These are phyloP conservation scores for Vaccinium vitisidaea DNA, from an alignment of 148 eudicot genomes.

Conservation along the genomic window DNA sequence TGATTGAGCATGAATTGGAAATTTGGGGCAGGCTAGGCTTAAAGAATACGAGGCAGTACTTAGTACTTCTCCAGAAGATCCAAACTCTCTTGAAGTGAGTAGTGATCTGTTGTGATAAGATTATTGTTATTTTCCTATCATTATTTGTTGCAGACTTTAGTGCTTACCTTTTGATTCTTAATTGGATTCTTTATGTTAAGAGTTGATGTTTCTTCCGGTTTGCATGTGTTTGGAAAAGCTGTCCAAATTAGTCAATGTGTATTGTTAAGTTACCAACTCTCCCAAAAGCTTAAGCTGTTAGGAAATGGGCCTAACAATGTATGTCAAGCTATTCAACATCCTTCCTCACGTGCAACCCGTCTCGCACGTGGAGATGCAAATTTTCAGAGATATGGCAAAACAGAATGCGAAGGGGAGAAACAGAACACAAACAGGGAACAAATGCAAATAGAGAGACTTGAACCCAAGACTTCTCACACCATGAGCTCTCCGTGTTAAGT, in stretches of 20 bases:
- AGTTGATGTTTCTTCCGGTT: neutral
- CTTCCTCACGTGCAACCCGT: no score
- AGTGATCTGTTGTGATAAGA: neutral
- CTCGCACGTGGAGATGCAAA: no score
- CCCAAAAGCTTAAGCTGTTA: no score
- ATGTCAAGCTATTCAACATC: no score
- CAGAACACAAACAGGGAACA: no score
- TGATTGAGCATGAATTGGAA: slow-evolving; percentile 27
- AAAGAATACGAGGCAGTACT: slow-evolving; percentile 69
- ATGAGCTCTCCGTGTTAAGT: no score
- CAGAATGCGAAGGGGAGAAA: no score
- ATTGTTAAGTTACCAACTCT: no score
- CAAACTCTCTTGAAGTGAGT: slow-evolving; percentile 80
- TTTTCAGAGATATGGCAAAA: no score
- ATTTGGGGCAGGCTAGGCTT: slow-evolving; percentile 60
- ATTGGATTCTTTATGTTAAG: neutral
- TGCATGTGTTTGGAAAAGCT: slow-evolving; percentile 4
- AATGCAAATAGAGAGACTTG: no score
- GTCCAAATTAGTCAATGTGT: neutral
- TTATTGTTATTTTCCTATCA: neutral
- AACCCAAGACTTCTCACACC: no score
- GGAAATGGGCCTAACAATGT: no score
- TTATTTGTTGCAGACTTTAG: neutral
- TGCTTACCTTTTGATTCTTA: neutral
- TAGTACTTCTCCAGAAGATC: slow-evolving; percentile 67